Conservation (phyloP, 257 asterid species). For the Scutellaria galericulata region DNA sequence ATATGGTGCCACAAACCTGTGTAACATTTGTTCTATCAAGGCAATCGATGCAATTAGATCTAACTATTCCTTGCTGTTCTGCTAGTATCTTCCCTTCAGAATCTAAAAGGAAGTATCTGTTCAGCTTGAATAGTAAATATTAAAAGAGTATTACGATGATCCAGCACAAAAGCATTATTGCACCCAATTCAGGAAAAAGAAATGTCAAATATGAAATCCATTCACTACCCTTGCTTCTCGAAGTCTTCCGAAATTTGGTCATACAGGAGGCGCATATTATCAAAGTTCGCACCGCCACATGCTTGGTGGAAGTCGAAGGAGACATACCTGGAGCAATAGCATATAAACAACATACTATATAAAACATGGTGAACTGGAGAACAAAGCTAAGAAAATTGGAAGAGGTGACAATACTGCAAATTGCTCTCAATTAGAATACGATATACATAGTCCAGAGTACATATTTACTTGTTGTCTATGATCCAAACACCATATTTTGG, state of each 20-base stretch:
- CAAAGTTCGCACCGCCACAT: conserved; percentile 85
- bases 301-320: conserved; percentile 89
- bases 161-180: conserved; percentile 43
- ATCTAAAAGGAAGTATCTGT: conserved; percentile 93
- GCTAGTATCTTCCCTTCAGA: conserved; percentile 69
- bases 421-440: conserved; percentile 3
- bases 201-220: conserved; percentile 18
- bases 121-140: conserved; percentile 82
- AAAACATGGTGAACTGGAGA: conserved; percentile 28
- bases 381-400: conserved; percentile 19
- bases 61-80: conserved; percentile 81
- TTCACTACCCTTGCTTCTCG: conserved; percentile 84
- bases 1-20: conserved; percentile 65
- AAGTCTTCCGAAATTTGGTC: conserved; percentile 73
- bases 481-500: conserved; percentile 22
- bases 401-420: conserved; percentile 19
- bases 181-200: conserved; percentile 37
- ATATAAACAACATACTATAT: conserved; percentile 28
- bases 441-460: conserved; percentile 3
- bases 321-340: conserved; percentile 65
- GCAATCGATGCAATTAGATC: conserved; percentile 96
- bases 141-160: conserved; percentile 57
- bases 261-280: conserved; percentile 77
- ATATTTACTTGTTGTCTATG: conserved; percentile 16
- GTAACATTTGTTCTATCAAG: conserved; percentile 98